Conservation (phyloP, 495 filamentous ascomycete species). For the Penicillium canescens region DNA sequence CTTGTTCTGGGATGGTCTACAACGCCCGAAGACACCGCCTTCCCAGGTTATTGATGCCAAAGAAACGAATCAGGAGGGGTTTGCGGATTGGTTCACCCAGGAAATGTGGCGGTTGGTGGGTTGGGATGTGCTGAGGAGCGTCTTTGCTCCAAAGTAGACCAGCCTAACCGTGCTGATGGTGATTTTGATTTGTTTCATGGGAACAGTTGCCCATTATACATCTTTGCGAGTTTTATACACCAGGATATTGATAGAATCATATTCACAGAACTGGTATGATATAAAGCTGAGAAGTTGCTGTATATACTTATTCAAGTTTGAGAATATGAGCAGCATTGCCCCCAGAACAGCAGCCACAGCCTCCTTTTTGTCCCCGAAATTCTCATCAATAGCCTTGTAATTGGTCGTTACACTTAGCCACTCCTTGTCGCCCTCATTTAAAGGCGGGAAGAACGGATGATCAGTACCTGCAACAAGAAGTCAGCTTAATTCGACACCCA, state of each 20-base stretch:
- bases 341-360: conserved; percentile 59
- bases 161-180: not conserved
- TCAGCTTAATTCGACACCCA: conserved; percentile 5
- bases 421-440: conserved; percentile 58
- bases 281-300: not conserved
- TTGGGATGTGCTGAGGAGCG: conserved; percentile 40
- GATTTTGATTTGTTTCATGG: not conserved
- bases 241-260: not conserved
- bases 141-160: not conserved
- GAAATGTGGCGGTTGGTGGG: conserved; percentile 52
- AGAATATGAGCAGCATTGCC: conserved; percentile 69
- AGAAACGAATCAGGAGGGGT: conserved; percentile 10
- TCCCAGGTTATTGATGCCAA: conserved; percentile 7
- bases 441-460: conserved; percentile 92
- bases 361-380: conserved; percentile 54
- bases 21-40: conserved; percentile 22
- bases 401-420: conserved; percentile 88
- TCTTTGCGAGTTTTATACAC: not conserved
- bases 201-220: not conserved
- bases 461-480: conserved; percentile 62
- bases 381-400: conserved; percentile 64
- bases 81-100: conserved; percentile 47
- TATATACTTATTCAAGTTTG: conserved; percentile 42
- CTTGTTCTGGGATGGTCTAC: conserved; percentile 28
- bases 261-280: not conserved